Evolutionary conservation across 768 basidiomycete species (phyloP), one percentile per base, ranked within the genome.

Genomic region (Termitomyces sp.): DNA sequence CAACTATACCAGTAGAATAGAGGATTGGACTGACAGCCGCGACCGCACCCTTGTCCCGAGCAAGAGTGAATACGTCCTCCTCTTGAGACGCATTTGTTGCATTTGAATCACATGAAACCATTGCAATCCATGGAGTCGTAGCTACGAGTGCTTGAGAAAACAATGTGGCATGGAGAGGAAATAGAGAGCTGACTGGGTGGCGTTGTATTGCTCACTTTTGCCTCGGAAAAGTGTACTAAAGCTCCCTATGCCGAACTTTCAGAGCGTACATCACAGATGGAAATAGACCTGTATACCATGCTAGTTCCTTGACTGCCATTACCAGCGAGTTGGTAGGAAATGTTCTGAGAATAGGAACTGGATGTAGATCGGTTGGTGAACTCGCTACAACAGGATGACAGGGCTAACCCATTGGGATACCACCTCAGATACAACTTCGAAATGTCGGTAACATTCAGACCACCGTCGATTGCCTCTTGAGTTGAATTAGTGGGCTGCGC

Each of bases 71-170:
- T 51, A 95, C 80, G 66, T 97, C 93, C 46, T 74, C 67, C 2
- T 80, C 74, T 62, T 74, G 66, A 1, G 84, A 83, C 3, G 81
- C 74, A 56, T 79, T 71, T 15, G 90, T 90, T 17, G 85, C 77
- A 67, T 94, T 93, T 54, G 66, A 64, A 64, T 95, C 93, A 68
- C 93, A 96, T 3, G 84, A 80, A 47, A 97, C 80, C 59, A 94
- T 77, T 12, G 94, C 94, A 62, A 97, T 88, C 93, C 93, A 97
- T 3, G 94, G 92, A 0, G 93, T 90, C 5, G 72, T 75, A 2
- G 89, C 87, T 80, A 65, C 6, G 17, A 45, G 45, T 34, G 19
- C 14, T 14, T 34, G 46, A 47, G 21, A 54, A 55, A 28, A 14
- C 12, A n/a, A 1, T 19, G 51, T 41, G 40, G 51, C 51, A 49